Base-by-base conservation (phyloP, 495 filamentous ascomycete species). In the Penicillium malachiteum region DNA sequence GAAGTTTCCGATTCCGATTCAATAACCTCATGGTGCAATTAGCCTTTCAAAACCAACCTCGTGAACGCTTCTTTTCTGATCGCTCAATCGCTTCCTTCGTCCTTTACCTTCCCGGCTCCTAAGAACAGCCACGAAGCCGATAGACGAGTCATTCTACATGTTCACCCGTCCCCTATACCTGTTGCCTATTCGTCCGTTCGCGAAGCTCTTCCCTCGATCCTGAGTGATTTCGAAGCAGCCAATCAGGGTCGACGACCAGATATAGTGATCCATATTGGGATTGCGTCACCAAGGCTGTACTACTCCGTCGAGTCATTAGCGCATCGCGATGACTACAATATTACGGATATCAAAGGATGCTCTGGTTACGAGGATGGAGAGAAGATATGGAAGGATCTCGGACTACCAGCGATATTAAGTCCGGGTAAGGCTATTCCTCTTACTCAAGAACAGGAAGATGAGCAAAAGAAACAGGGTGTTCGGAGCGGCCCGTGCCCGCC, bases 221-320 rank as follows among this genome's bases (percentile, higher is more conserved):
- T 82, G 13, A 64, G 68, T 9, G 62, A 70, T 14, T 72, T 68
- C 50, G 64, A 63, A 16, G 64, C 68, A n/a, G 48, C 57, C 0
- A 69, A 79, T 41, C 70, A 59, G 9, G 69, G 69, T 14, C 71
- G 74, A 6, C 77, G 74, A 40, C 81, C 87, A 17, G 87, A 91
- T 68, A 68, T 87, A 17, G 77, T 86, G 11, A 69, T 96, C 5
- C 89, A 93, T 65, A 87, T 96, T 54, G 91, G 91, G 37, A 89
- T 95, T 76, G 89, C 91, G 0, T 81, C 87, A 0, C 85, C 86
- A 31, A 74, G 87, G 17, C 71, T 68, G 0, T 84, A 82, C 52
- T 95, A 90, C 67, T 81, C 81, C 1, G 71, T 93, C 5, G 91
- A 96, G 65, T 74, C 80, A 7, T 73, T 80, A 7, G 90, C 83